Evolutionary conservation across 129 eudicot genomes (phyloP).

Genomic region (Dittrichia graveolens): DNA sequence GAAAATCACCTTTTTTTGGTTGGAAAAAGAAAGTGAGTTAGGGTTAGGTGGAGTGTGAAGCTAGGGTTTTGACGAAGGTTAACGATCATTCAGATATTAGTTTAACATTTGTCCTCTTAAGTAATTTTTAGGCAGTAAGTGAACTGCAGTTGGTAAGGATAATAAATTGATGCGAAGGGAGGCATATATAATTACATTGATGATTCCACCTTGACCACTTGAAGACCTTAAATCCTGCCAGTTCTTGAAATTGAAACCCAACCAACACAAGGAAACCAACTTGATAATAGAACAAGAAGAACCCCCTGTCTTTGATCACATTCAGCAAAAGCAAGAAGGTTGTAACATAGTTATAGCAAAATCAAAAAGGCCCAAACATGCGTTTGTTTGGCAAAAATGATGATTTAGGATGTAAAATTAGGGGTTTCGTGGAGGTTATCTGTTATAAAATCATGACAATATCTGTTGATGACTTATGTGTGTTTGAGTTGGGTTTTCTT

Average conservation of each 20-base stretch:
- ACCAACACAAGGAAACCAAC: neutral
- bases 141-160: neutral
- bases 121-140: neutral
- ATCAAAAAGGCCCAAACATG: neutral
- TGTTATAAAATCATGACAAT: neutral
- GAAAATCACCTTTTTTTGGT: neutral
- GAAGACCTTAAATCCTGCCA: neutral
- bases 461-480: neutral
- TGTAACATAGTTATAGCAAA: neutral
- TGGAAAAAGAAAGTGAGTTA: neutral
- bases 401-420: neutral
- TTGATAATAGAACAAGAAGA: neutral
- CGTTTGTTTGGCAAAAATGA: neutral
- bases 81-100: too few species aligned
- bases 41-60: neutral
- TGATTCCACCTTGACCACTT: neutral
- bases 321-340: neutral
- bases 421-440: neutral
- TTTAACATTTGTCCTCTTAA: too few species aligned
- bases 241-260: slow-evolving; percentile 5
- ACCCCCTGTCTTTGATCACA: neutral
- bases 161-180: neutral
- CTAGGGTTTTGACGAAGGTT: neutral
- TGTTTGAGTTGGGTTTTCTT: neutral
- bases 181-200: neutral